phyloP scores from a whole-genome alignment of 192 early-diverging fungal genomes.

The Umbelopsis vinacea region DNA sequence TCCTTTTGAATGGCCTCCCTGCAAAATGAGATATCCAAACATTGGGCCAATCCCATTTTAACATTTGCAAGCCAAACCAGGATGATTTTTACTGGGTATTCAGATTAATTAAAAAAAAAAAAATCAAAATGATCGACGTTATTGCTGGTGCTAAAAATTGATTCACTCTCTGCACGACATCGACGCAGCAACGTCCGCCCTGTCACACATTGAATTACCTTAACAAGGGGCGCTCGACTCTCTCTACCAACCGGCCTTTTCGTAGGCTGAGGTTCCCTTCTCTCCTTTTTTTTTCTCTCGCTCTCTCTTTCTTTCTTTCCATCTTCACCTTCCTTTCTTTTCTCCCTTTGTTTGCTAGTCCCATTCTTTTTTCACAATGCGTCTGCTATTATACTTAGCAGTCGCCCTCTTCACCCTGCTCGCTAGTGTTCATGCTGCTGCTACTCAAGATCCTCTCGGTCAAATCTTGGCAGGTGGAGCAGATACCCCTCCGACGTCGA shows the following conservation, averaged over 20 bases:
- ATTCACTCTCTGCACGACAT: not conserved
- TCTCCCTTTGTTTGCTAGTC: constrained; percentile 1
- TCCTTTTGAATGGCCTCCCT: too few species aligned
- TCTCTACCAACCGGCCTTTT: not conserved
- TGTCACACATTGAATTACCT: constrained; percentile 22
- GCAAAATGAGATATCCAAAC: too few species aligned
- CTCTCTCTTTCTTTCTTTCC: not conserved
- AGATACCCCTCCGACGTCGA: not conserved
- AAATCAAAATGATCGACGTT: not conserved
- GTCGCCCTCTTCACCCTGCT: not conserved
- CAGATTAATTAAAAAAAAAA: too few species aligned
- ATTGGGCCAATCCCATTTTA: too few species aligned
- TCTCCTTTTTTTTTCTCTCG: not conserved
- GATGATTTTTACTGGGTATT: too few species aligned
- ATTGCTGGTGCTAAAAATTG: not conserved
- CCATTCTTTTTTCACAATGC: constrained; percentile 23
- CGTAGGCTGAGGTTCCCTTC: not conserved
- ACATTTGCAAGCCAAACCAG: too few species aligned
- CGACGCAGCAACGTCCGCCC: not conserved
- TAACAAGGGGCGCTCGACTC: constrained; percentile 11
- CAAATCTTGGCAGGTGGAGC: not conserved
- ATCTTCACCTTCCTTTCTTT: not conserved
- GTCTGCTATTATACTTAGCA: constrained; percentile 14
- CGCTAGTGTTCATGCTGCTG: not conserved
- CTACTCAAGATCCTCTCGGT: not conserved